These are phyloP conservation scores for Neolentinus lepideus DNA, from an alignment of 1,284 basidiomycete genomes.

Conservation along the genomic window DNA sequence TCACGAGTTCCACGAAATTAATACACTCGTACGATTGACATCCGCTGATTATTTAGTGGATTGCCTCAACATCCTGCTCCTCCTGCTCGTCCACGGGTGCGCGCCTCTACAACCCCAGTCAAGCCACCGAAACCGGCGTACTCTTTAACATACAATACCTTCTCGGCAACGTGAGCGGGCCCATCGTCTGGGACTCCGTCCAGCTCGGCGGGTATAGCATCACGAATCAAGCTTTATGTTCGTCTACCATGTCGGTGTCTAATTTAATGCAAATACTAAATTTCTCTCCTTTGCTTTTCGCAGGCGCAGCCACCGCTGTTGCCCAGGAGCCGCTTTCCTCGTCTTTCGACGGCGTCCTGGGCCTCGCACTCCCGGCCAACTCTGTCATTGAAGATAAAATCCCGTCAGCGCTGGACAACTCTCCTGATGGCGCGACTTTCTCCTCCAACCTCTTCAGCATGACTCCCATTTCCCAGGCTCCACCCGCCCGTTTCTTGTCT, in stretches of 20 bases:
- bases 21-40: neutral
- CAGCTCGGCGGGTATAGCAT: constrained; percentile 52
- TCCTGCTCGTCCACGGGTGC: constrained; percentile 39
- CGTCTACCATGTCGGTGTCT: constrained; percentile 16
- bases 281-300: no score
- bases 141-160: constrained; percentile 50
- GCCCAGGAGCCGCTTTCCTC: constrained; percentile 44
- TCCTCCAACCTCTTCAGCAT: constrained; percentile 62
- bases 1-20: neutral
- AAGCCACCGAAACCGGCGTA: constrained; percentile 30
- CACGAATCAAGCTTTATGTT: constrained; percentile 55
- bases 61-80: constrained; percentile 50
- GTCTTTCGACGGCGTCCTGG: constrained; percentile 57
- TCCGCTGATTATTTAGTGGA: constrained; percentile 37
- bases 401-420: constrained; percentile 35
- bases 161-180: constrained; percentile 46
- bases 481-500: constrained; percentile 54
- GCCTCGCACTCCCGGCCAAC: constrained; percentile 64
- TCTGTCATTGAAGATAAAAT: constrained; percentile 48
- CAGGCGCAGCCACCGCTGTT: constrained; percentile 50
- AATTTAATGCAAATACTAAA: no score
- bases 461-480: constrained; percentile 40
- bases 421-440: constrained; percentile 55
- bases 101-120: constrained; percentile 44
- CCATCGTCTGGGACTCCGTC: constrained; percentile 61